Percentiles rank a stretch among this genome's conserved stretches.
Conservation (phyloP, 257 asterid genomes). For the Cinchona pubescens region DNA sequence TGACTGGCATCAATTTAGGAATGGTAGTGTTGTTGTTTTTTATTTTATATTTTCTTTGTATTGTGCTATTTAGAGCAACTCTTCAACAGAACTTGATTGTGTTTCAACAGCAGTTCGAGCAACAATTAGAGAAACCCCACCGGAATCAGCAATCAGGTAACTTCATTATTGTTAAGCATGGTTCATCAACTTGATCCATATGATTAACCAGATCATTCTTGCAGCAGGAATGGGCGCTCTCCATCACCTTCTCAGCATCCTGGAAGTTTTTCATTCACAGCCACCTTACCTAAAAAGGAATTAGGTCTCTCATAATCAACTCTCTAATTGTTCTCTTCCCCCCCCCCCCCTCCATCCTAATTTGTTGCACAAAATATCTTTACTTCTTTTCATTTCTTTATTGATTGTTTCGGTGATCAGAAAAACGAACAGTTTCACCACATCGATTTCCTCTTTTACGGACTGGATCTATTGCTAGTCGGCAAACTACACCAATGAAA, state of each 20-base stretch:
- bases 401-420: conserved; percentile 37
- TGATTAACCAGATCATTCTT: not conserved
- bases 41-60: conserved; percentile 6
- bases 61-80: not conserved
- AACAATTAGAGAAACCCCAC: conserved; percentile 64
- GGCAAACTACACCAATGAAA: conserved; percentile 64
- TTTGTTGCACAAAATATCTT: not conserved
- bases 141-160: conserved; percentile 53
- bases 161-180: conserved; percentile 6
- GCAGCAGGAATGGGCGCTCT: conserved; percentile 48
- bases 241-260: conserved; percentile 53
- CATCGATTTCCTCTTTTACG: conserved; percentile 80
- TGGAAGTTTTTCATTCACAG: conserved; percentile 56
- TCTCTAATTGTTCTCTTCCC: not conserved
- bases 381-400: not conserved
- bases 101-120: conserved; percentile 57
- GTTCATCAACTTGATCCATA: not conserved
- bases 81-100: conserved; percentile 1
- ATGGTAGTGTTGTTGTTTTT: conserved; percentile 38
- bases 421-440: conserved; percentile 71
- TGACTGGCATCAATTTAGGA: conserved; percentile 66
- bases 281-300: conserved; percentile 46
- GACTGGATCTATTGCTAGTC: conserved; percentile 67
- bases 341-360: not conserved
- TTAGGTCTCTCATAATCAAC: conserved; percentile 40